These are phyloP conservation scores for Flaveria linearis DNA, from an alignment of 129 eudicot species.

Conservation along the genomic window DNA sequence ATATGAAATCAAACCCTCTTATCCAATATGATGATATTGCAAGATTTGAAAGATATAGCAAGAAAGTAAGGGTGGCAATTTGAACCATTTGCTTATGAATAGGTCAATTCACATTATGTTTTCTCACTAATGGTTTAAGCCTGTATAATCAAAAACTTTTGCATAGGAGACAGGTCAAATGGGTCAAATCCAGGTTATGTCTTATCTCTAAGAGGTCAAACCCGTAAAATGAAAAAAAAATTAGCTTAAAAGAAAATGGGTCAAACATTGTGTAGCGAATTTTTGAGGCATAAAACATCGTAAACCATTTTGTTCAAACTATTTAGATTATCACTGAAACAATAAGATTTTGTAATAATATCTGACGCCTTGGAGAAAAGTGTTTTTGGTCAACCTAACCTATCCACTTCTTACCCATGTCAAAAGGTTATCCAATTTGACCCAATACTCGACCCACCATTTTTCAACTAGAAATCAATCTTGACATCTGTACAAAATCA, in stretches of 20 bases:
- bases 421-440: not conserved
- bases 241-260: not conserved
- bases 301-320: not conserved
- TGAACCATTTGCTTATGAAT: not conserved
- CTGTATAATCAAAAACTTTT: not conserved
- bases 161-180: not conserved
- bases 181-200: not conserved
- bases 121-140: not conserved
- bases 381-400: not conserved
- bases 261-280: not conserved
- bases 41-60: slow-evolving; percentile 5
- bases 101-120: not conserved
- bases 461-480: slow-evolving; percentile 10
- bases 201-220: not conserved
- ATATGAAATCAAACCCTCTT: slow-evolving; percentile 4
- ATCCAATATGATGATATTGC: not conserved
- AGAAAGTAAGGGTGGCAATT: slow-evolving; percentile 5
- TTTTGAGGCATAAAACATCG: not conserved
- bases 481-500: slow-evolving; percentile 1
- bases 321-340: not conserved
- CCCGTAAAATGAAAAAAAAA: not conserved
- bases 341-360: not conserved
- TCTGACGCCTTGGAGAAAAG: not conserved
- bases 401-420: not conserved
- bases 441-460: not conserved